Base-by-base conservation (phyloP, 73 alveolate genomes). In the Stentor coeruleus region DNA sequence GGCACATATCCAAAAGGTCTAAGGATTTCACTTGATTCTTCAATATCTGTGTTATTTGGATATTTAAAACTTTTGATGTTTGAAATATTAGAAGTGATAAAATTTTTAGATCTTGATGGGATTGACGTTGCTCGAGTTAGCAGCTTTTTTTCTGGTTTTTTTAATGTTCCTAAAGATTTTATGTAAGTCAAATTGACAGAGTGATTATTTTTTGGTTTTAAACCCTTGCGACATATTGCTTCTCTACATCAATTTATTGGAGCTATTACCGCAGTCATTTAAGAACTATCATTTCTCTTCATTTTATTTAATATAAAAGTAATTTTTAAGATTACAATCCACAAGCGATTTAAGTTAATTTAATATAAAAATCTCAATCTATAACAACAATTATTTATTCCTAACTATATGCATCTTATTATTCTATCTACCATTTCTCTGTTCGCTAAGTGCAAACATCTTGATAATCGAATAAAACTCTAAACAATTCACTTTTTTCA, bases 381-480 rank as follows among this genome's bases (percentile, higher is more conserved):
- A n/a, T n/a, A n/a, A n/a, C n/a, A n/a, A n/a, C n/a, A n/a, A n/a
- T n/a, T n/a, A n/a, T n/a, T n/a, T n/a, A n/a, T n/a, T n/a, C n/a
- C n/a, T n/a, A n/a, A n/a, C n/a, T n/a, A n/a, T n/a, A n/a, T n/a
- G n/a, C n/a, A n/a, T n/a, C n/a, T n/a, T n/a, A n/a, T n/a, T n/a
- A n/a, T n/a, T n/a, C n/a, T 49, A 49, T 49, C 66, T 49, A 49
- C 66, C 66, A 20, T 49, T 49, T 49, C 66, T 6, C 66, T 49
- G 66, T 20, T 49, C 66, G 20, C 66, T 49, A 20, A 49, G 6
- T 49, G 66, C 6, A 20, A 11, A 49, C 66, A 6, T 49, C 20
- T 49, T 20, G 28, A 49, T 49, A 49, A 49, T 20, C 20, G 6
- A 11, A 49, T 11, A 49, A 49, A 49, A 49, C 66, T 6, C 66